These are phyloP conservation scores for Teunomyces kruisii DNA, from an alignment of 805 yeast species.

Conservation along the genomic window DNA sequence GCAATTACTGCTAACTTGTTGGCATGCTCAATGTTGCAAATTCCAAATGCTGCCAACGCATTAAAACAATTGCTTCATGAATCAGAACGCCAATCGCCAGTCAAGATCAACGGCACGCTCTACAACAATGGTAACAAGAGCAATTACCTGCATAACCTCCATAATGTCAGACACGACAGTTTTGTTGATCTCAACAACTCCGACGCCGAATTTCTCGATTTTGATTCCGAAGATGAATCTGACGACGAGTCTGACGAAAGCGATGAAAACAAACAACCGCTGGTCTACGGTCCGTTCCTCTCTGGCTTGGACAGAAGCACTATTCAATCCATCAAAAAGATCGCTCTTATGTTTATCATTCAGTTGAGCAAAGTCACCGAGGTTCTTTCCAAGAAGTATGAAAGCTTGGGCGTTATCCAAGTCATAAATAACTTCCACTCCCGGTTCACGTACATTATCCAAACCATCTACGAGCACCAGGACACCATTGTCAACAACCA, in stretches of 20 bases:
- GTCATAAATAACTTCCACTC: slow-evolving; percentile 36
- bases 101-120: slow-evolving; percentile 2
- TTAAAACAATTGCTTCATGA: slow-evolving; percentile 23
- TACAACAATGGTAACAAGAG: not conserved
- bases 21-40: slow-evolving; percentile 54
- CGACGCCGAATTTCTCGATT: slow-evolving; percentile 1
- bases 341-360: slow-evolving; percentile 43
- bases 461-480: slow-evolving; percentile 25
- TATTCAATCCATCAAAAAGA: slow-evolving; percentile 37
- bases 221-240: slow-evolving; percentile 11
- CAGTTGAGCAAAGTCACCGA: slow-evolving; percentile 50
- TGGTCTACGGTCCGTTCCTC: slow-evolving; percentile 47
- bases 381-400: slow-evolving; percentile 50
- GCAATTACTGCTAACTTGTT: slow-evolving; percentile 51
- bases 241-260: slow-evolving; percentile 26
- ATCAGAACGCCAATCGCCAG: slow-evolving; percentile 5
- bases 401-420: slow-evolving; percentile 52
- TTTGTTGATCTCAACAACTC: slow-evolving; percentile 4
- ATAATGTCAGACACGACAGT: slow-evolving; percentile 2
- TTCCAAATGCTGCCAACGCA: slow-evolving; percentile 42
- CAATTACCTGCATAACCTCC: not conserved
- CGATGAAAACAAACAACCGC: slow-evolving; percentile 41
- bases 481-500: slow-evolving; percentile 13
- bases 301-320: slow-evolving; percentile 47
- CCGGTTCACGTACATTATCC: slow-evolving; percentile 14